These are phyloP conservation scores for Bruguiera hainesii DNA, from an alignment of 441 rosid species.

Conservation along the genomic window DNA sequence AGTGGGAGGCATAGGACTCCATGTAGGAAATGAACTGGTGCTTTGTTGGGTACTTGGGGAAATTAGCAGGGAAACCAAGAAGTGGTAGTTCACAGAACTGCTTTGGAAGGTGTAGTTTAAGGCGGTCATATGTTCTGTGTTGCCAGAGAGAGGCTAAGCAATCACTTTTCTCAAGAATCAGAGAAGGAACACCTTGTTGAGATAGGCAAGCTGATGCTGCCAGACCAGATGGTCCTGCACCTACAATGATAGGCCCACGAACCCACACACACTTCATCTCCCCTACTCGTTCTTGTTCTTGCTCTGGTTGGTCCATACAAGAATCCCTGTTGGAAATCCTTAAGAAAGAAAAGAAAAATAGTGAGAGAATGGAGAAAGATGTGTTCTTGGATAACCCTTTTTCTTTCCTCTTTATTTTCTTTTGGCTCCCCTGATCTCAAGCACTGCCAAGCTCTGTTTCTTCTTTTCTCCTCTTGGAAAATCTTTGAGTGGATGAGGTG, in stretches of 20 bases:
- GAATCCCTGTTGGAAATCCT: conserved; percentile 38
- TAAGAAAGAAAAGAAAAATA: conserved; percentile 14
- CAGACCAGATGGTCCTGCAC: conserved; percentile 97
- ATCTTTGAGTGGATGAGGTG: conserved; percentile 16
- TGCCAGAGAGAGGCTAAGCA: conserved; percentile 94
- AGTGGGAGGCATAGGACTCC: conserved; percentile 67
- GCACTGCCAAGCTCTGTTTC: conserved; percentile 26
- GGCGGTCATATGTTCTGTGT: conserved; percentile 71
- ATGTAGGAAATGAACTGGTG: conserved; percentile 71
- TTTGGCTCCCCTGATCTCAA: conserved; percentile 23
- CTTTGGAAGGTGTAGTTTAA: conserved; percentile 90
- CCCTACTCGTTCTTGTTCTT: conserved; percentile 23
- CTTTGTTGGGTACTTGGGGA: conserved; percentile 80
- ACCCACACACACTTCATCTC: conserved; percentile 19
- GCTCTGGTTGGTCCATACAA: conserved; percentile 19
- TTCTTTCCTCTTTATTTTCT: conserved; percentile 6
- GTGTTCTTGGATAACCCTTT: too few species aligned
- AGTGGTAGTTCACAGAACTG: conserved; percentile 76
- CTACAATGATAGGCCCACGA: conserved; percentile 68
- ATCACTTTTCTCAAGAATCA: conserved; percentile 65
- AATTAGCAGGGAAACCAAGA: conserved; percentile 51
- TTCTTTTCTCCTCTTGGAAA: conserved; percentile 1
- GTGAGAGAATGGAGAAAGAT: background rate
- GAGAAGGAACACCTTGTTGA: conserved; percentile 54
- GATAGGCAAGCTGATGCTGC: conserved; percentile 72